Conservation (phyloP, 331 rosid species). For the Prunus yedoensis region DNA sequence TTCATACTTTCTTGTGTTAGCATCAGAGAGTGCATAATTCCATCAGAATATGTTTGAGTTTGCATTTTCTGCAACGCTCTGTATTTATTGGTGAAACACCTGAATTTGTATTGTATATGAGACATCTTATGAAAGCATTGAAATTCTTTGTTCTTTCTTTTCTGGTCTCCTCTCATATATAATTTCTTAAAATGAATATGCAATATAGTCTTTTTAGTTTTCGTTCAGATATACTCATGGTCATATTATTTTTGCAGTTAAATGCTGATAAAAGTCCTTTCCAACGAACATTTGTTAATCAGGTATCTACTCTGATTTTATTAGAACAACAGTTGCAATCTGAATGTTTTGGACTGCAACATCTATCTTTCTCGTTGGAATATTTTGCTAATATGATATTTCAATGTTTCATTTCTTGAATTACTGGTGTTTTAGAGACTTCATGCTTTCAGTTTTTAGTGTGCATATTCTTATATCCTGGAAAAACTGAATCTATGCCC, state of each 20-base stretch:
- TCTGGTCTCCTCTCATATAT: constrained; percentile 18
- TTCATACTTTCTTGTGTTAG: neutral
- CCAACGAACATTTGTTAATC: constrained; percentile 94
- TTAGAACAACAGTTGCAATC: constrained; percentile 22
- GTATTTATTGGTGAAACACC: neutral
- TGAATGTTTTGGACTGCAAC: constrained; percentile 22
- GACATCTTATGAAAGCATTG: neutral
- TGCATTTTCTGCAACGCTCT: neutral
- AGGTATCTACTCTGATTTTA: constrained; percentile 49
- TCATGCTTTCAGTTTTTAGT: constrained; percentile 19
- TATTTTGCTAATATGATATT: neutral
- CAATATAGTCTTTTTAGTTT: neutral
- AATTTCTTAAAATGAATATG: constrained; percentile 9
- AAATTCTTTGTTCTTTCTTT: neutral
- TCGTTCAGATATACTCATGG: constrained; percentile 6
- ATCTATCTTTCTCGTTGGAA: constrained; percentile 8
- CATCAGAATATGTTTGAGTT: neutral
- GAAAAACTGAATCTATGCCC: neutral
- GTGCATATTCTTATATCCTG: constrained; percentile 7
- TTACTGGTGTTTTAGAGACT: constrained; percentile 15
- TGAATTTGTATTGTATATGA: neutral
- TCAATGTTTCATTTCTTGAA: neutral
- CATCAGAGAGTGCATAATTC: neutral
- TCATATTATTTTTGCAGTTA: constrained; percentile 56
- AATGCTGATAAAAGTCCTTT: constrained; percentile 97